Evolutionary conservation across 2,329 filamentous ascomycete species (phyloP), one percentile per base, ranked within the genome.

Genomic region (Cryphonectria naterciae): DNA sequence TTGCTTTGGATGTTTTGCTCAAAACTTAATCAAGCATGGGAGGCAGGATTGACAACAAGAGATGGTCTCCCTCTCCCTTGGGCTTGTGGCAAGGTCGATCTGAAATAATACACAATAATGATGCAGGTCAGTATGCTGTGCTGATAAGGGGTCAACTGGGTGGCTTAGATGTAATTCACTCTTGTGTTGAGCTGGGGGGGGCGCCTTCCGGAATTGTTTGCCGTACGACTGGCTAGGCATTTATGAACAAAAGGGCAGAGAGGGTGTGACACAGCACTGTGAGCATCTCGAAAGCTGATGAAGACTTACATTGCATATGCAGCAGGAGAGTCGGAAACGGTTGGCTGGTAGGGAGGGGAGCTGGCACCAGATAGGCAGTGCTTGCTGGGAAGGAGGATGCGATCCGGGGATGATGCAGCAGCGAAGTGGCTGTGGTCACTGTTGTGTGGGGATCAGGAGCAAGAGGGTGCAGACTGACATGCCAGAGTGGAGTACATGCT

Each of bases 361-460:
- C 54, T 58, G 54, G 25, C 54, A 58, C 54, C 28, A 32, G 54
- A 58, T 58, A 19, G 25, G 54, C 19, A n/a, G 22, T 11, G 28
- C 54, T 17, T 19, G 54, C 17, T 58, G 25, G 35, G 54, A 35
- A 58, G 54, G 54, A 58, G 17, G 54, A 58, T 58, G 54, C 54
- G 54, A 58, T 32, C 25, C 54, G 25, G 37, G 46, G 61, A 28
- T 63, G 61, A 25, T 43, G 61, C 61, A 64, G 61, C n/a, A n/a
- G 61, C 61, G 19, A 17, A n/a, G 32, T 37, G 37, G n/a, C 39
- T 28, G 61, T 64, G 41, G 61, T 46, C 8, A 22, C 39, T 15
- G 61, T n/a, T 17, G 39, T n/a, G 1, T 32, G 41, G 19, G 19
- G 63, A 65, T 49, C 37, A 43, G 43, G 41, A 41, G 19, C 63